Evolutionary conservation across 768 basidiomycete genomes (phyloP).

Genomic region (Pulveroboletus sp.): DNA sequence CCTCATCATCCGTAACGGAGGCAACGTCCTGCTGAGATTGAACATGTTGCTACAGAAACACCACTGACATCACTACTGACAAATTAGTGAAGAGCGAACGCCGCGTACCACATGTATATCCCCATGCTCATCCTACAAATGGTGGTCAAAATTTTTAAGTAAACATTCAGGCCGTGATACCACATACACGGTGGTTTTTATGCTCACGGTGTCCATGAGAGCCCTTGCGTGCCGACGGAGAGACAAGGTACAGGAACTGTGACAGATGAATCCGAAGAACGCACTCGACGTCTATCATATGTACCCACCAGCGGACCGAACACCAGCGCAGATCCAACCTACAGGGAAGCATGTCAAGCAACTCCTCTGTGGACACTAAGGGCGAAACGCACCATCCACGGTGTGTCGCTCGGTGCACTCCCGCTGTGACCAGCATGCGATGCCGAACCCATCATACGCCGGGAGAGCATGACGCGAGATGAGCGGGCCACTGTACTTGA

Average conservation of each 20-base stretch:
- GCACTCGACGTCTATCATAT: background rate
- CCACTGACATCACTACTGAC: background rate
- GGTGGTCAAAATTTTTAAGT: slow-evolving; percentile 12
- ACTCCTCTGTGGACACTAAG: background rate
- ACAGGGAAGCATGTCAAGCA: background rate
- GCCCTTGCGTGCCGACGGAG: slow-evolving; percentile 25
- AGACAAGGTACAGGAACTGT: slow-evolving; percentile 30
- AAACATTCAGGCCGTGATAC: background rate
- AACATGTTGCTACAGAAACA: slow-evolving; percentile 16
- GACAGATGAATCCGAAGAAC: background rate
- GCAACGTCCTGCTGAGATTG: slow-evolving; percentile 7
- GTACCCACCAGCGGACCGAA: slow-evolving; percentile 30
- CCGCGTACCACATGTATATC: slow-evolving; percentile 18
- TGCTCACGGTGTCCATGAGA: slow-evolving; percentile 23
- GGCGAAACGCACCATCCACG: slow-evolving; percentile 27
- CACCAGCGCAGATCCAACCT: slow-evolving; percentile 31
- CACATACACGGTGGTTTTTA: slow-evolving; percentile 21
- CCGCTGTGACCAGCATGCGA: slow-evolving; percentile 18
- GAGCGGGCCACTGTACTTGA: slow-evolving; percentile 8
- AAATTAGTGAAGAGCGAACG: background rate
- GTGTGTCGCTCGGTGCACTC: slow-evolving; percentile 17
- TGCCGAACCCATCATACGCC: slow-evolving; percentile 26
- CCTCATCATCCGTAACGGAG: slow-evolving; percentile 29
- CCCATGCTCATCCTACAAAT: slow-evolving; percentile 12
- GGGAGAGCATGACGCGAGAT: slow-evolving; percentile 12